phyloP scores from a whole-genome alignment of 108 stramenopile genomes.

The Nitzschia sp. region DNA sequence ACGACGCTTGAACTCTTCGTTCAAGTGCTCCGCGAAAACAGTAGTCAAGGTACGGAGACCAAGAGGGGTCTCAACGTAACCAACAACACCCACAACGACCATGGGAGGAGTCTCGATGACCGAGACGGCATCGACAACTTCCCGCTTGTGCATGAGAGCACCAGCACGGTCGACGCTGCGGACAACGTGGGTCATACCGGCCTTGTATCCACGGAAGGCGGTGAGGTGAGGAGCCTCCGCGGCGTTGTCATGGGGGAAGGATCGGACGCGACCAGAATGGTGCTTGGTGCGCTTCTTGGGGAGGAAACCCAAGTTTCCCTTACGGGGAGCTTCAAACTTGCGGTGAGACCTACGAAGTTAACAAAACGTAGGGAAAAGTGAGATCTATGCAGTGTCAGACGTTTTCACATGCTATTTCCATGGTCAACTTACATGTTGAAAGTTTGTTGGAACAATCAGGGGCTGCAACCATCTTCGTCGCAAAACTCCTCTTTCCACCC shows the following conservation, averaged over 20 bases:
- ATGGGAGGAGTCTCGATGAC: conserved; percentile 99
- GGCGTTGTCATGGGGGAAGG: conserved; percentile 97
- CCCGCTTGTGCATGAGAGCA: conserved; percentile 99
- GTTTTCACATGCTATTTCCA: neutral
- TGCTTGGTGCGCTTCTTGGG: conserved; percentile 99
- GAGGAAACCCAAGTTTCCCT: conserved; percentile 95
- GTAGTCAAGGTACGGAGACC: conserved; percentile 98
- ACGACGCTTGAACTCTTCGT: conserved; percentile 99
- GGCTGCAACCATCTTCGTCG: neutral
- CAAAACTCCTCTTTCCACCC: neutral
- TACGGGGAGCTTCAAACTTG: conserved; percentile 98
- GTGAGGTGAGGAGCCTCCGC: conserved; percentile 93
- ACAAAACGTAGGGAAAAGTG: neutral
- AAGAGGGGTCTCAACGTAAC: conserved; percentile 98
- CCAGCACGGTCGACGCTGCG: conserved; percentile 99
- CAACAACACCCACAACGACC: conserved; percentile 98
- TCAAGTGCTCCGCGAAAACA: conserved; percentile 98
- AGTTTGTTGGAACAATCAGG: conserved; percentile 1
- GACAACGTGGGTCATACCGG: conserved; percentile 99
- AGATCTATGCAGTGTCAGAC: neutral
- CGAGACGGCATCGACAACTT: conserved; percentile 99
- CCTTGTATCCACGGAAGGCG: conserved; percentile 99
- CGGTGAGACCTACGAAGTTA: conserved; percentile 88
- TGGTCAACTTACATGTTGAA: conserved; percentile 21
- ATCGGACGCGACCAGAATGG: conserved; percentile 93